phyloP scores from a whole-genome alignment of 208 protist species.

The Trypanosoma cruzi region DNA sequence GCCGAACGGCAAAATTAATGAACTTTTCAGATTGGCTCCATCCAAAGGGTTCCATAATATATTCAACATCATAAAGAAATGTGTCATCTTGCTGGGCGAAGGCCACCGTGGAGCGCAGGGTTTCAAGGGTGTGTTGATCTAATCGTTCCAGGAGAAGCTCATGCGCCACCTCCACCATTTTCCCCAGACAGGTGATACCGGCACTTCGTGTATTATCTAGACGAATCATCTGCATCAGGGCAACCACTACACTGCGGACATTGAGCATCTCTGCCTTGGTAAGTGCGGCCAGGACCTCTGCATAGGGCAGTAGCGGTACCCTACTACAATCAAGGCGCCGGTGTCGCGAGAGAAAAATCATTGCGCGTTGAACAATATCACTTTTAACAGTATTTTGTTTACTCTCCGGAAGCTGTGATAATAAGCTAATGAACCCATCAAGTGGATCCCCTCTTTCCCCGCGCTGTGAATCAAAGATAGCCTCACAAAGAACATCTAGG shows the following conservation, averaged over 20 bases:
- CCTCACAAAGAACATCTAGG: constrained; percentile 67
- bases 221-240: constrained; percentile 75
- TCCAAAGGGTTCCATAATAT: constrained; percentile 85
- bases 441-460: constrained; percentile 53
- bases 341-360: constrained; percentile 66
- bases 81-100: constrained; percentile 74
- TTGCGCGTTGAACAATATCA: constrained; percentile 73
- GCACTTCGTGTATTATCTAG: constrained; percentile 73
- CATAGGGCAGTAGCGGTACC: constrained; percentile 69
- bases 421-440: constrained; percentile 64
- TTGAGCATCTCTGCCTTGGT: constrained; percentile 66
- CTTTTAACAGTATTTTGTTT: constrained; percentile 41
- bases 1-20: constrained; percentile 65
- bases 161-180: constrained; percentile 81
- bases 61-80: constrained; percentile 90
- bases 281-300: constrained; percentile 78
- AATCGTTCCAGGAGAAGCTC: constrained; percentile 50
- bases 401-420: constrained; percentile 57
- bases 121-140: constrained; percentile 54
- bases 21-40: constrained; percentile 54
- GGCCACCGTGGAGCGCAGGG: constrained; percentile 48
- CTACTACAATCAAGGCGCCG: constrained; percentile 80
- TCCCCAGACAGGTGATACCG: constrained; percentile 84
- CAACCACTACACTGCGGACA: constrained; percentile 54
- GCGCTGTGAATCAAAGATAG: constrained; percentile 71